Conservation (phyloP, 306 rosid species). For the Vigna mungo region DNA sequence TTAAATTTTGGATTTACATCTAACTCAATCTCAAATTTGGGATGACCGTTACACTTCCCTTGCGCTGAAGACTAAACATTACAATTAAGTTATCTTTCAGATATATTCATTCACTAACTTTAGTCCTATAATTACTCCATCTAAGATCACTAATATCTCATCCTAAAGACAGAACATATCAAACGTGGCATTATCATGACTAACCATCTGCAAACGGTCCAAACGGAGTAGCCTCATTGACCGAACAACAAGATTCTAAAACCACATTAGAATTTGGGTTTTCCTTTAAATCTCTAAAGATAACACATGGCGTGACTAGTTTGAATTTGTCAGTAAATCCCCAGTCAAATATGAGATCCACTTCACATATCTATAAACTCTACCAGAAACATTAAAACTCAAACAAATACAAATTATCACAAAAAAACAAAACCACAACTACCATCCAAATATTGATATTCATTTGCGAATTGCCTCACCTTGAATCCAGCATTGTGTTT, state of each 20-base stretch:
- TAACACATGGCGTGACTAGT: neutral
- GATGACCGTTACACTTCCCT: neutral
- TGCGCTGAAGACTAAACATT: neutral
- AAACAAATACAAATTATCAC: neutral
- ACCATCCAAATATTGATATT: neutral
- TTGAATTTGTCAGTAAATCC: neutral
- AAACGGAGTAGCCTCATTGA: neutral
- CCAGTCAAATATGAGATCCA: neutral
- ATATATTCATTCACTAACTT: neutral
- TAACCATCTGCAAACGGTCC: neutral
- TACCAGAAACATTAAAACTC: neutral
- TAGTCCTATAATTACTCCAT: neutral
- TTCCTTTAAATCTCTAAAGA: neutral
- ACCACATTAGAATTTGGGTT: neutral
- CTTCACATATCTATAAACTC: neutral
- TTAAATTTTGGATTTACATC: neutral
- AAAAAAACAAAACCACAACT: neutral
- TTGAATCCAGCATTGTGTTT: conserved; percentile 69
- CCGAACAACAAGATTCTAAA: neutral
- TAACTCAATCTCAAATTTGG: neutral
- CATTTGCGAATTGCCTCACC: conserved; percentile 45
- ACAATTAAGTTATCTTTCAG: neutral
- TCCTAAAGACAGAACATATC: neutral
- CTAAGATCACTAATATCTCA: neutral
- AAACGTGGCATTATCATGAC: neutral